Evolutionary conservation across 2,329 filamentous ascomycete species (phyloP).

Genomic region (Cryphonectria carpinicola): DNA sequence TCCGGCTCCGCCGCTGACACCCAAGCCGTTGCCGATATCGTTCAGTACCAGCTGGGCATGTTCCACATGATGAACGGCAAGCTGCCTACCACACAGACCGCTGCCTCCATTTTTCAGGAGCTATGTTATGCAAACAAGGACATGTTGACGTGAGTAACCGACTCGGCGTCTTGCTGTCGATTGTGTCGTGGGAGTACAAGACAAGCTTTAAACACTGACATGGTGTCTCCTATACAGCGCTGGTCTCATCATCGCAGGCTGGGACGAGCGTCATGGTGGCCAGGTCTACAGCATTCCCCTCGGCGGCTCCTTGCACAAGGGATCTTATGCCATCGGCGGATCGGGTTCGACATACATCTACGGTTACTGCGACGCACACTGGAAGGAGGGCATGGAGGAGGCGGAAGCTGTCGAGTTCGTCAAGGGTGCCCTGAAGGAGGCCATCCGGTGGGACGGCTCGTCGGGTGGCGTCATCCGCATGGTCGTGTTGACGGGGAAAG

Average conservation of each 20-base stretch:
- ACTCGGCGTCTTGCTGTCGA: not conserved
- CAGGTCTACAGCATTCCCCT: constrained; percentile 98
- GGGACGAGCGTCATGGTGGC: constrained; percentile 91
- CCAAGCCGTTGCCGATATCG: constrained; percentile 96
- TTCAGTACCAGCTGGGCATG: constrained; percentile 93
- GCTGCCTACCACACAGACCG: constrained; percentile 90
- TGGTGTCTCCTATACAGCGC: constrained; percentile 60
- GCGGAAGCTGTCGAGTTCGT: constrained; percentile 89
- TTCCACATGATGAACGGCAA: constrained; percentile 91
- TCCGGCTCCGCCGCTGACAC: constrained; percentile 97
- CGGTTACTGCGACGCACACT: constrained; percentile 96
- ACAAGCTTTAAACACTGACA: constrained; percentile 9
- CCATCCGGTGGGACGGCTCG: constrained; percentile 99
- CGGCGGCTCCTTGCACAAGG: constrained; percentile 96
- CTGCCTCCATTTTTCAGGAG: constrained; percentile 95
- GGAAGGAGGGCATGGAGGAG: constrained; percentile 94
- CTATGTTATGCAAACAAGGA: constrained; percentile 99
- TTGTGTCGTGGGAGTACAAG: not conserved
- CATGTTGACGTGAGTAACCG: constrained; percentile 70
- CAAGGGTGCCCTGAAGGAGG: constrained; percentile 86
- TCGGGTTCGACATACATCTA: constrained; percentile 99
- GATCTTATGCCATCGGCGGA: constrained; percentile 91
- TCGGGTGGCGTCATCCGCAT: constrained; percentile 97
- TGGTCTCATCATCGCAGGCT: constrained; percentile 97
- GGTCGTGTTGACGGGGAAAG: constrained; percentile 90